A percentile compares a stretch with the other conserved stretches of the same genome.
These are phyloP conservation scores for Musa balbisiana DNA, from an alignment of 202 grass and related monocot species.

Conservation along the genomic window DNA sequence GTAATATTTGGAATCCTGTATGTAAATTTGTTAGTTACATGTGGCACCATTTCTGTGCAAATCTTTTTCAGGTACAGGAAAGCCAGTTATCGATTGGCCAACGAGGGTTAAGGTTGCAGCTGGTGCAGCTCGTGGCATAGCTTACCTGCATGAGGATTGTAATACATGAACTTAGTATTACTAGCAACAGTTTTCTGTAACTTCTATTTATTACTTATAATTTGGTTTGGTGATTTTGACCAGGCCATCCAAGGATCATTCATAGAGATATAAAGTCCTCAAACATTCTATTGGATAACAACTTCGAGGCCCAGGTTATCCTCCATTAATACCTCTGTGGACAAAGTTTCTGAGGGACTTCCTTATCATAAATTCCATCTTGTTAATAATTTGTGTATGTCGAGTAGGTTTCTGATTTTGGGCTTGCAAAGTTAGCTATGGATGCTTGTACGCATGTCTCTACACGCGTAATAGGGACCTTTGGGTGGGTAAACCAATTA, in stretches of 20 bases:
- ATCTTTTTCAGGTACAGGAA: slow-evolving; percentile 41
- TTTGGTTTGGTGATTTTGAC: slow-evolving; percentile 22
- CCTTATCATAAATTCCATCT: slow-evolving; percentile 1
- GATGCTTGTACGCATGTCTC: slow-evolving; percentile 80
- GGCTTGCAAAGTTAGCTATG: slow-evolving; percentile 86
- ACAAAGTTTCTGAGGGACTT: not conserved
- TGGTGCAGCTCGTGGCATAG: slow-evolving; percentile 78
- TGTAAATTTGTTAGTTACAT: slow-evolving; percentile 11
- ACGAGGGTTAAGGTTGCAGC: slow-evolving; percentile 84
- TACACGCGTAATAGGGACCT: slow-evolving; percentile 95
- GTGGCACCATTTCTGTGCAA: not conserved
- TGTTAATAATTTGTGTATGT: slow-evolving; percentile 18
- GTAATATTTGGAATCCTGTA: slow-evolving; percentile 1
- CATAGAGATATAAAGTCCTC: slow-evolving; percentile 98
- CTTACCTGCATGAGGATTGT: slow-evolving; percentile 99
- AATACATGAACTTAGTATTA: slow-evolving; percentile 25
- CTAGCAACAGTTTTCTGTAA: not conserved
- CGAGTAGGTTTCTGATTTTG: slow-evolving; percentile 86
- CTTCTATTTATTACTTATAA: slow-evolving; percentile 5
- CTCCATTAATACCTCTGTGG: not conserved
- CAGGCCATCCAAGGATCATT: slow-evolving; percentile 90
- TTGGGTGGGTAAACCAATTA: slow-evolving; percentile 52
- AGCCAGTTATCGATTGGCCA: slow-evolving; percentile 65
- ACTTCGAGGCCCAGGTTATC: slow-evolving; percentile 80
- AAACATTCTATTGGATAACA: slow-evolving; percentile 87